These are phyloP conservation scores for Cubamyces sp. DNA, from an alignment of 768 basidiomycete species.

Conservation along the genomic window DNA sequence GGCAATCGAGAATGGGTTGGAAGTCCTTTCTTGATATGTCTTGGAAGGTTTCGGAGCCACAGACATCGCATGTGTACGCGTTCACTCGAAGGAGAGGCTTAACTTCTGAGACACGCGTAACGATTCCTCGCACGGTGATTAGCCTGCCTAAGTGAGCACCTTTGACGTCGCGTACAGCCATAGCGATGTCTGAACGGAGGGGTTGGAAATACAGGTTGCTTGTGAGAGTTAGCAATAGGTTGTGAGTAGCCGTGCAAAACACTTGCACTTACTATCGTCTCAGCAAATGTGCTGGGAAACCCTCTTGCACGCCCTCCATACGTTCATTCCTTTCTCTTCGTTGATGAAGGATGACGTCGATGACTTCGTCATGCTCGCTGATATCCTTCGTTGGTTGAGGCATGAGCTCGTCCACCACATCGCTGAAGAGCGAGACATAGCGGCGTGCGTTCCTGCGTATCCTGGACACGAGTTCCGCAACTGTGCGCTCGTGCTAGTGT, in stretches of 20 bases:
- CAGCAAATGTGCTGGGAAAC: conserved; percentile 90
- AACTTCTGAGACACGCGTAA: conserved; percentile 98
- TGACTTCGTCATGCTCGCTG: conserved; percentile 89
- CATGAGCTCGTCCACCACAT: conserved; percentile 89
- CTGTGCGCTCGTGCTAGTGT: conserved; percentile 66
- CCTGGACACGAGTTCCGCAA: conserved; percentile 74
- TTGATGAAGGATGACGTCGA: conserved; percentile 96
- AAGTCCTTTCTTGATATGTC: conserved; percentile 94
- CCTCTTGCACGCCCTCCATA: conserved; percentile 69
- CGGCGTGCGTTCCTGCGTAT: conserved; percentile 87
- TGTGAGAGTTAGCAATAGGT: conserved; percentile 23
- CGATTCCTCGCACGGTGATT: conserved; percentile 96
- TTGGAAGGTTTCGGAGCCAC: conserved; percentile 98
- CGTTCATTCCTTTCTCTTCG: conserved; percentile 86
- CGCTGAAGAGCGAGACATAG: conserved; percentile 86
- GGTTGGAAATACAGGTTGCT: conserved; percentile 97
- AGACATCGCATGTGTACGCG: conserved; percentile 97
- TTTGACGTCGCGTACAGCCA: conserved; percentile 92
- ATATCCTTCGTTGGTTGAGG: conserved; percentile 90
- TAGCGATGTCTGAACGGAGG: conserved; percentile 67
- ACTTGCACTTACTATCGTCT: conserved; percentile 83
- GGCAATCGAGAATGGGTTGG: conserved; percentile 85
- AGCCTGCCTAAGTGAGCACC: conserved; percentile 86
- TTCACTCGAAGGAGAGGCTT: conserved; percentile 97
- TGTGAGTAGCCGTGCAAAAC: not conserved